Conservation (phyloP, 176 grass and related monocot genomes). For the Carex myosuroides region DNA sequence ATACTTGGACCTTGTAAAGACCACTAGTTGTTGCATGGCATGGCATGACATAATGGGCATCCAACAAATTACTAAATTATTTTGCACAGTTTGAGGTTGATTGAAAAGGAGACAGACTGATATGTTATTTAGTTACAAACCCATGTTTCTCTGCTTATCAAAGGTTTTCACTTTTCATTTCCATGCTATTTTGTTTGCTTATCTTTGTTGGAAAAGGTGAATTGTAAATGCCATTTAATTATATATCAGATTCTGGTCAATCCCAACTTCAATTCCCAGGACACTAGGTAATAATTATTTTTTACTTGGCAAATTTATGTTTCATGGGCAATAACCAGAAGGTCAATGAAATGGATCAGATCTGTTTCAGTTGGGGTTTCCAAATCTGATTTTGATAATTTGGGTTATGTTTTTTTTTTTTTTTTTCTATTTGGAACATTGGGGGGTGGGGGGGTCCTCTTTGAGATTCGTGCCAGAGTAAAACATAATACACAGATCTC, state of each 20-base stretch:
- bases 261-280: not conserved
- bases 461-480: too few relatives aligned
- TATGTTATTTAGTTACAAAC: not conserved
- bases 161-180: not conserved
- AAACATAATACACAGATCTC: too few relatives aligned
- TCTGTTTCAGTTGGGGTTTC: not conserved
- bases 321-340: not conserved
- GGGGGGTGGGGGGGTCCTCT: too few relatives aligned
- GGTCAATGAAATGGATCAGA: not conserved
- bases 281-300: not conserved
- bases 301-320: not conserved
- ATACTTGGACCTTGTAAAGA: conserved; percentile 20
- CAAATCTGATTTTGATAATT: not conserved
- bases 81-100: not conserved
- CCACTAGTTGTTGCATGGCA: conserved; percentile 21
- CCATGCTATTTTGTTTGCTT: not conserved
- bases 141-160: not conserved
- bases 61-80: conserved; percentile 1
- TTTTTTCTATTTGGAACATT: not conserved
- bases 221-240: not conserved
- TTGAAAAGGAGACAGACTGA: not conserved
- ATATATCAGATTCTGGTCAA: not conserved
- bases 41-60: conserved; percentile 4
- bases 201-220: not conserved
- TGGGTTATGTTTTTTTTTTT: not conserved